phyloP scores from a whole-genome alignment of 2,329 filamentous ascomycete genomes.

The Beauveria rudraprayagi region DNA sequence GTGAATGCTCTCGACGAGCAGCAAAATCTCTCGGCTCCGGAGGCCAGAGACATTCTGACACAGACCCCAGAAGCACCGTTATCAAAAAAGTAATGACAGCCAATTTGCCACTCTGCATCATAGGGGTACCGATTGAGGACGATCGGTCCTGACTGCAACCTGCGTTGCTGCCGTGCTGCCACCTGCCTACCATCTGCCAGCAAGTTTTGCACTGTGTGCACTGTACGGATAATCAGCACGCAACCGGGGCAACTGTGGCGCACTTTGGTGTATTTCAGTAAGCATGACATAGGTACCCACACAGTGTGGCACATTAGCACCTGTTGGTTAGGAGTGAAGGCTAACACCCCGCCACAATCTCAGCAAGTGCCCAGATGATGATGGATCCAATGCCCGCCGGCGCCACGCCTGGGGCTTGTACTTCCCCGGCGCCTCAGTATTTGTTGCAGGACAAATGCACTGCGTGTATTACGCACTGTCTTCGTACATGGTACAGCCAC shows the following conservation, averaged over 20 bases:
- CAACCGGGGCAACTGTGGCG: background rate
- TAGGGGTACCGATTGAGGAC: background rate
- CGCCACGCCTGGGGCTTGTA: too few relatives aligned
- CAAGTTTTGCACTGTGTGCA: background rate
- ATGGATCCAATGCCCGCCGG: too few relatives aligned
- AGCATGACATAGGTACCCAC: background rate
- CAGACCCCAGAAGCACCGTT: too few relatives aligned
- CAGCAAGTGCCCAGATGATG: too few relatives aligned
- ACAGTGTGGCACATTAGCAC: background rate
- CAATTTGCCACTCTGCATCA: conserved; percentile 7
- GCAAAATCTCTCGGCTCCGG: background rate
- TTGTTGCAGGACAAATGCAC: too few relatives aligned
- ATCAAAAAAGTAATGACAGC: background rate
- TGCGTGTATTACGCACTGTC: too few relatives aligned
- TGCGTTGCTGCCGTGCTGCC: background rate
- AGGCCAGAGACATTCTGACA: too few relatives aligned
- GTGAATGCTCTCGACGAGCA: background rate
- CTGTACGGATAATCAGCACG: background rate
- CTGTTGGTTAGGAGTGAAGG: too few relatives aligned
- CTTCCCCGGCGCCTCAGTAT: too few relatives aligned
- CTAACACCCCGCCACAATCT: too few relatives aligned
- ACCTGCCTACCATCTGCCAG: background rate
- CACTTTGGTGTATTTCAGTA: too few relatives aligned
- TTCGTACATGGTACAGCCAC: too few relatives aligned
- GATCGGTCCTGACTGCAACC: background rate